phyloP scores from a whole-genome alignment of 139 green algal species.

The Chlamydomonas schloesseri region DNA sequence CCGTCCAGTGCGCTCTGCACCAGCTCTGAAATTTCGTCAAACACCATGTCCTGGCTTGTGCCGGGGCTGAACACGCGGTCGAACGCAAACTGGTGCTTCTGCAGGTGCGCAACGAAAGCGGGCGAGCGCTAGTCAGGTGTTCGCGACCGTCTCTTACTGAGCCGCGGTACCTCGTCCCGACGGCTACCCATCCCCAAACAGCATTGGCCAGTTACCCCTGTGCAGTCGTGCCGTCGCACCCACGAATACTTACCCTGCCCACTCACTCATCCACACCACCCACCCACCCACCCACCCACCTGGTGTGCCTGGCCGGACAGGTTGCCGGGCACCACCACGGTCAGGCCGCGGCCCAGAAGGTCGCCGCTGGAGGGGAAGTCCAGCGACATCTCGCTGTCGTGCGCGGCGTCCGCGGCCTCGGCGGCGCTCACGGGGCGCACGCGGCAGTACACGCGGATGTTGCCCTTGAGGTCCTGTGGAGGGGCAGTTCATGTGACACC shows the following conservation, averaged over 20 bases:
- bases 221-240: too few relatives aligned
- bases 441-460: constrained; percentile 96
- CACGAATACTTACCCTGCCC: too few relatives aligned
- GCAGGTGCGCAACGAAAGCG: too few relatives aligned
- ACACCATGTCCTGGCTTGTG: constrained; percentile 81
- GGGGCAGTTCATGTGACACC: not conserved
- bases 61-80: constrained; percentile 89
- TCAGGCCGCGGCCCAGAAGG: constrained; percentile 60
- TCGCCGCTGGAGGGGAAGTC: constrained; percentile 58
- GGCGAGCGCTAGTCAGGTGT: too few relatives aligned
- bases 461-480: constrained; percentile 91
- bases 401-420: constrained; percentile 43
- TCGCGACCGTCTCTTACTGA: too few relatives aligned
- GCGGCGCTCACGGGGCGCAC: constrained; percentile 74
- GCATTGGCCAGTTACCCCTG: too few relatives aligned
- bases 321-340: constrained; percentile 53
- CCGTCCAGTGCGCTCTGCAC: constrained; percentile 91
- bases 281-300: not conserved
- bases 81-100: constrained; percentile 68
- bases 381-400: constrained; percentile 40
- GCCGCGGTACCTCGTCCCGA: too few relatives aligned
- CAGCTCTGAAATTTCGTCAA: constrained; percentile 91
- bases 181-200: too few relatives aligned
- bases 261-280: too few relatives aligned
- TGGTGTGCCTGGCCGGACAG: constrained; percentile 38